Evolutionary conservation across 2,329 filamentous ascomycete species (phyloP).

Genomic region (Verticillium longisporum): DNA sequence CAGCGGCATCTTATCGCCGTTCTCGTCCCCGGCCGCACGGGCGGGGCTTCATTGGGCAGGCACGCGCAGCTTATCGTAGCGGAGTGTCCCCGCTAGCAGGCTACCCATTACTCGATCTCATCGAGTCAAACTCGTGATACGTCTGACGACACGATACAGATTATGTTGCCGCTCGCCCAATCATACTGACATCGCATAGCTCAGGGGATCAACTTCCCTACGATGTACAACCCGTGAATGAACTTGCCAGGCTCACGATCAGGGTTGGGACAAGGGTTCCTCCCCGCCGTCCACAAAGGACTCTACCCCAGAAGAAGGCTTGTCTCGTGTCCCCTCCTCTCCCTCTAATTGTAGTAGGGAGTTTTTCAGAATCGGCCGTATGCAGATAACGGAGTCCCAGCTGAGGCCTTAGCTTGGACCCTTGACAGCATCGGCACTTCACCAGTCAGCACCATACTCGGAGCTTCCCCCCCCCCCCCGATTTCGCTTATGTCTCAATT

Average conservation of each 20-base stretch:
- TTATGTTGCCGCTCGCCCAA: background rate
- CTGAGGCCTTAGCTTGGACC: background rate
- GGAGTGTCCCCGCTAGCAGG: background rate
- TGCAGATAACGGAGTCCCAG: background rate
- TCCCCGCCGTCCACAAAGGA: background rate
- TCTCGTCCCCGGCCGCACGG: background rate
- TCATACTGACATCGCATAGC: background rate
- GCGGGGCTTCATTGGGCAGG: background rate
- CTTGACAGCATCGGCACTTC: background rate
- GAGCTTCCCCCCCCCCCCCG: no score
- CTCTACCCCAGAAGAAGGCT: background rate
- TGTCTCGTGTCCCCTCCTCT: background rate
- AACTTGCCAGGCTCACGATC: background rate
- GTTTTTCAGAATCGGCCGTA: background rate
- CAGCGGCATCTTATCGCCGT: background rate
- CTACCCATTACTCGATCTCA: background rate
- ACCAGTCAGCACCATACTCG: background rate
- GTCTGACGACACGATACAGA: background rate
- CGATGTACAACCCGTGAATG: background rate
- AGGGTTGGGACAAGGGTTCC: background rate
- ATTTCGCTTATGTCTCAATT: no score
- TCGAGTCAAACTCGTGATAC: background rate
- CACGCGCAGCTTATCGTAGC: background rate
- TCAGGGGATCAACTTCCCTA: background rate
- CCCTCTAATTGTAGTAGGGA: background rate